Evolutionary conservation across 495 filamentous ascomycete species (phyloP), one percentile per base, ranked within the genome.

Genomic region (Penicillium goetzii): DNA sequence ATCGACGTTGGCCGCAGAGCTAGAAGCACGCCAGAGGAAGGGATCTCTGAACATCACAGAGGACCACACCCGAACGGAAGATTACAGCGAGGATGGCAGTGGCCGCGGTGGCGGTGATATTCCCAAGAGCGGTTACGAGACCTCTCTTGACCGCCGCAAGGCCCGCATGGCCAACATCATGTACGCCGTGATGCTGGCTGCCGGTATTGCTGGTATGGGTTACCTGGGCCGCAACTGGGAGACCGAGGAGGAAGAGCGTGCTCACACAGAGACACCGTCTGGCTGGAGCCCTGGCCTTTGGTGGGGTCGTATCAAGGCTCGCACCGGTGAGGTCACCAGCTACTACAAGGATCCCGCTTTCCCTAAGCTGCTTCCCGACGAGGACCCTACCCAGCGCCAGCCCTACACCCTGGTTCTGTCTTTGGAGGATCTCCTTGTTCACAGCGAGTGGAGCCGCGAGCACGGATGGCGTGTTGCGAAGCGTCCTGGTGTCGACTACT

Each of bases 341-440:
- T 97, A 97, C 82, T 98, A 97, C 81, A 96, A 92, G 65, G 95
- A 99, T 65, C 95, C 95, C 19, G 89, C 93, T 14, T 99, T 99
- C 80, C 86, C 91, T 8, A 97, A 97, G 81, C 83, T 99, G 56
- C 84, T 99, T 43, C 95, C 95, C 17, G 92, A 98, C 62, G 85
- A 90, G 47, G 91, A 96, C 68, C 90, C 92, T 12, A 84, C 85
- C 43, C 87, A 90, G 70, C 87, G 87, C 63, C 88, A 90, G 50
- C 93, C 94, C n/a, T 97, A 95, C 76, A 99, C 95, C 1, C 80
- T 99, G 51, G 92, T 96, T 17, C 81, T 99, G 65, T 92, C 91
- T 75, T 77, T 99, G 67, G 96, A 99, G 78, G 95, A 98, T 76
- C 79, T 99, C 66, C 83, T 98, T 30, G 86, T 99, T 36, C 94